These are phyloP conservation scores for Aspergillus bombycis DNA, from an alignment of 2,329 filamentous ascomycete genomes.

Conservation along the genomic window DNA sequence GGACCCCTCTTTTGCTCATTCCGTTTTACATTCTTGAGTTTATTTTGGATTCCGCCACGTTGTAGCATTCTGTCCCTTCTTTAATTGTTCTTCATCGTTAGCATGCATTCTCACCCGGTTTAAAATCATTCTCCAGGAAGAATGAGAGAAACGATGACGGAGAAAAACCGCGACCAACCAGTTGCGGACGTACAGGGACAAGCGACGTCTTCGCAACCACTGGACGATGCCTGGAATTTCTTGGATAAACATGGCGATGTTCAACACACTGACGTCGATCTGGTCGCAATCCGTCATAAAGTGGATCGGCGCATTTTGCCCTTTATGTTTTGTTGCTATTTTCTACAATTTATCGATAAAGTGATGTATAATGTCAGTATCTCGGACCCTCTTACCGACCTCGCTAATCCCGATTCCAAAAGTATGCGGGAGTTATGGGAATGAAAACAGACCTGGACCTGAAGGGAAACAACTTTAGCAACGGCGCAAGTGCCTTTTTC, in stretches of 20 bases:
- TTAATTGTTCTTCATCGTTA: background rate
- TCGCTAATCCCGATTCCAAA: background rate
- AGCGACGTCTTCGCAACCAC: background rate
- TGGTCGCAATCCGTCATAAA: slow-evolving; percentile 23
- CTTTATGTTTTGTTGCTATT: slow-evolving; percentile 36
- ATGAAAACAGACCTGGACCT: slow-evolving; percentile 58
- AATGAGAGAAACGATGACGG: background rate
- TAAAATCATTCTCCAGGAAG: background rate
- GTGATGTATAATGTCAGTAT: slow-evolving; percentile 34
- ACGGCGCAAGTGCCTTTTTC: slow-evolving; percentile 63
- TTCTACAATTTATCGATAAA: slow-evolving; percentile 40
- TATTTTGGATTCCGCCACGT: background rate
- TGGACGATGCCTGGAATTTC: background rate
- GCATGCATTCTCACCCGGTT: background rate
- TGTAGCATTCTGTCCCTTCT: background rate
- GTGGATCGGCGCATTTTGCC: slow-evolving; percentile 36
- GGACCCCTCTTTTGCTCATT: background rate
- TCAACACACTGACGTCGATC: background rate
- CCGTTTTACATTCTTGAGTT: background rate
- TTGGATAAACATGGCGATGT: background rate
- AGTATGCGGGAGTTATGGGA: slow-evolving; percentile 66
- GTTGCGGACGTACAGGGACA: background rate
- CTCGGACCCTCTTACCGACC: background rate
- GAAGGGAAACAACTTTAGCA: slow-evolving; percentile 62
- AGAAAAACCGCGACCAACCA: background rate